Evolutionary conservation across 176 grass and related monocot species (phyloP).

Genomic region (Pontederia paniculata): DNA sequence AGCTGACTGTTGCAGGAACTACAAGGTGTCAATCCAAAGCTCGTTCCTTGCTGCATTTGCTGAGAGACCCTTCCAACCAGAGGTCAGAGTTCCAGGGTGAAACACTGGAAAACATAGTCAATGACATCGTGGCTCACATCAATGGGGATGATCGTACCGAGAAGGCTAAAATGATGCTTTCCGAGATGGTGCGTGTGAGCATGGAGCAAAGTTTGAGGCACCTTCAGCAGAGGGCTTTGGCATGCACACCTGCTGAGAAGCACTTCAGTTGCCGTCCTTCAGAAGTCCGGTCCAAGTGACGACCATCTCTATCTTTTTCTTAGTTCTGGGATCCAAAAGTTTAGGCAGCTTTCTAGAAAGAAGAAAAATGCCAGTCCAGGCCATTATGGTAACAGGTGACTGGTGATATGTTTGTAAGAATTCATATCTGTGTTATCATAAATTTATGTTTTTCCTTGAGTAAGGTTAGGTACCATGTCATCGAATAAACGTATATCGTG

Average conservation of each 20-base stretch:
- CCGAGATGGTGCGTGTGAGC: constrained; percentile 87
- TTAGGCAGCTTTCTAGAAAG: background rate
- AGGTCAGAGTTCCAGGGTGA: constrained; percentile 40
- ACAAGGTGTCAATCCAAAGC: constrained; percentile 60
- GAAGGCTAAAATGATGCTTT: constrained; percentile 79
- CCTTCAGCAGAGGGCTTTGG: constrained; percentile 76
- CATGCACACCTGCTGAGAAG: constrained; percentile 5
- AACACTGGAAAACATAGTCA: constrained; percentile 75
- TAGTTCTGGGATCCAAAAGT: background rate
- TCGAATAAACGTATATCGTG: too few species aligned
- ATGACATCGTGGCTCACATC: constrained; percentile 63
- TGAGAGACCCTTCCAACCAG: constrained; percentile 50
- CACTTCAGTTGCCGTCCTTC: background rate
- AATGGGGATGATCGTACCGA: constrained; percentile 57
- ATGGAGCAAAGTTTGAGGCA: constrained; percentile 93
- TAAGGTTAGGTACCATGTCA: too few species aligned
- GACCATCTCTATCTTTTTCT: too few species aligned
- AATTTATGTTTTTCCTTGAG: too few species aligned
- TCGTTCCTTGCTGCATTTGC: constrained; percentile 44
- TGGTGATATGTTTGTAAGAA: background rate
- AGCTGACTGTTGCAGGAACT: constrained; percentile 65
- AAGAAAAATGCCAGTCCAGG: constrained; percentile 9
- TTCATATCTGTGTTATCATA: too few species aligned
- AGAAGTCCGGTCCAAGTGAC: background rate
- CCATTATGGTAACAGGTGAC: constrained; percentile 1